A percentile compares a stretch with the other conserved stretches of the same genome.
These are phyloP conservation scores for Camellia granthamiana DNA, from an alignment of 148 eudicot genomes.

Conservation along the genomic window DNA sequence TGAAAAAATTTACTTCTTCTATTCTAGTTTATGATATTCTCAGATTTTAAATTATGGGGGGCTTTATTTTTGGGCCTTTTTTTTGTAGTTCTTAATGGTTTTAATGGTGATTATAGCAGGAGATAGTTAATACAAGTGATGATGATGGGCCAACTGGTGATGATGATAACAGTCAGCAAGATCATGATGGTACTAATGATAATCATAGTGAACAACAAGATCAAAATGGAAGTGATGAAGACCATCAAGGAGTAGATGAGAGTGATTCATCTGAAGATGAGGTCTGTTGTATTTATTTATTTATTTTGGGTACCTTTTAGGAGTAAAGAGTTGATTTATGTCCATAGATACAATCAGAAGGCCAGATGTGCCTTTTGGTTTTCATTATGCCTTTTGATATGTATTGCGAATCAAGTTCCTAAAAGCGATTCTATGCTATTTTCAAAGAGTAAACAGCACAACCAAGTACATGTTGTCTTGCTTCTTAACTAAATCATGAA, in stretches of 20 bases:
- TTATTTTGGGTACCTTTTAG: not conserved
- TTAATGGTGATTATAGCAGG: slow-evolving; percentile 20
- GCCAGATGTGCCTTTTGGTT: not conserved
- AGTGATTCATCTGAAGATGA: slow-evolving; percentile 99
- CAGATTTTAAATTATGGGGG: no score
- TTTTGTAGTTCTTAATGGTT: not conserved
- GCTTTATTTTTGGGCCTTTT: not conserved
- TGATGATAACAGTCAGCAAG: slow-evolving; percentile 11
- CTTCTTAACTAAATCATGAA: not conserved
- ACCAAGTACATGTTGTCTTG: slow-evolving; percentile 5
- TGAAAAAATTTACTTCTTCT: not conserved
- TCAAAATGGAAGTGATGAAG: slow-evolving; percentile 41
- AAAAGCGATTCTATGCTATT: not conserved
- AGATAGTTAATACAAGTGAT: slow-evolving; percentile 13
- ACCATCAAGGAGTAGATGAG: slow-evolving; percentile 59
- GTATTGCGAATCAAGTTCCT: not conserved
- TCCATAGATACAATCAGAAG: slow-evolving; percentile 1
- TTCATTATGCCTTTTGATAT: not conserved
- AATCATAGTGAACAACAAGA: slow-evolving; percentile 22
- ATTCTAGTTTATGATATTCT: not conserved
- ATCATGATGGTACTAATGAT: slow-evolving; percentile 23
- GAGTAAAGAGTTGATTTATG: not conserved
- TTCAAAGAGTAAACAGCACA: not conserved
- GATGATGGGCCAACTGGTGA: slow-evolving; percentile 21
- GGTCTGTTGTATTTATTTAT: slow-evolving; percentile 33